These are phyloP conservation scores for Rhinocladiella mackenziei DNA, from an alignment of 2,329 filamentous ascomycete species.

Conservation along the genomic window DNA sequence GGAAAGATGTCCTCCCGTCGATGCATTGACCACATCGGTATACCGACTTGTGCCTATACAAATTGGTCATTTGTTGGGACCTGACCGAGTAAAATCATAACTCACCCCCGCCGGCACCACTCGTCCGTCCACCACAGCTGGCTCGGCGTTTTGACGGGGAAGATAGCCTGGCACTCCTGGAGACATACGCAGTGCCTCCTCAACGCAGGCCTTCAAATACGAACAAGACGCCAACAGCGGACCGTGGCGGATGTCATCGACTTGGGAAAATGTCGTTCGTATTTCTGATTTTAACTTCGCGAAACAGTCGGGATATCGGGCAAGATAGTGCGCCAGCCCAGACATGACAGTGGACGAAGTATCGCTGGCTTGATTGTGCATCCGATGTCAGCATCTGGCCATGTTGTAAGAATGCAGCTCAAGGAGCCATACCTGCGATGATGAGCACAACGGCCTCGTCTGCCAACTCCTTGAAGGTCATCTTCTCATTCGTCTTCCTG, in stretches of 20 bases:
- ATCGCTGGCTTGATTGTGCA: too few species aligned
- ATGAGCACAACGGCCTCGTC: conserved; percentile 9
- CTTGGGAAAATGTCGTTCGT: conserved; percentile 33
- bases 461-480: conserved; percentile 8
- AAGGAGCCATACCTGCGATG: conserved; percentile 6
- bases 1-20: conserved; percentile 34
- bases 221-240: conserved; percentile 34
- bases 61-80: too few species aligned
- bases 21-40: conserved; percentile 35
- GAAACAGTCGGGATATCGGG: conserved; percentile 33
- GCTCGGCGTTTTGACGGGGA: conserved; percentile 33
- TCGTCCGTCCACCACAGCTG: conserved; percentile 34
- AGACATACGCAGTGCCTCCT: conserved; percentile 41
- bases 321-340: conserved; percentile 40
- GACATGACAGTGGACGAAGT: conserved; percentile 33
- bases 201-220: conserved; percentile 43
- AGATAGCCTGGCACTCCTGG: conserved; percentile 32
- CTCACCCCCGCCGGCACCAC: conserved; percentile 34
- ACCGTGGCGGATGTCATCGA: conserved; percentile 39
- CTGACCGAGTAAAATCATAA: too few species aligned
- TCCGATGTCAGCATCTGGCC: too few species aligned
- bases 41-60: conserved; percentile 34
- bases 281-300: conserved; percentile 34
- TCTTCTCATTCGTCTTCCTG: conserved; percentile 1
- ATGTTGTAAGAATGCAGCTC: too few species aligned